Base-by-base conservation (phyloP, 192 early-diverging fungal genomes). In the Phlyctochytrium arcticum region DNA sequence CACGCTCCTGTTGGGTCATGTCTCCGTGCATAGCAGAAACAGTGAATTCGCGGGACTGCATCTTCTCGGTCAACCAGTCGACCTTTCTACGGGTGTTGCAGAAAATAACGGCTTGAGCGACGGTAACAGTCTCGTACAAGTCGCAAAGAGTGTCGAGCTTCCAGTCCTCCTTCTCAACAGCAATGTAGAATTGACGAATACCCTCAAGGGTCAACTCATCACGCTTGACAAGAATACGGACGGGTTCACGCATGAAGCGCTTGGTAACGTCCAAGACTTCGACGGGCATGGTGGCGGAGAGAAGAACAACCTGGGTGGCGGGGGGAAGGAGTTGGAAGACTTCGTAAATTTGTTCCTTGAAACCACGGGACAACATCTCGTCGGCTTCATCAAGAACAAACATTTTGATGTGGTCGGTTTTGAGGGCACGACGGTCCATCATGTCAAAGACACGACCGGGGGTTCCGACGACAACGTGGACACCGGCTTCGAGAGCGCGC, bases 21-120 rank as follows among this genome's bases (percentile, higher is more conserved):
- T 99, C 97, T 75, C 96, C 95, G 87, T 99, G 96, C 71, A 99
- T 93, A 72, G 95, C 92, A 48, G 94, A 94, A 60, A 98, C 95
- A 60, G 95, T 96, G 80, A 98, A 97, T 69, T 90, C 87, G 56
- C 88, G 80, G 59, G 82, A 84, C 62, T 84, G 87, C 75, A 98
- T 88, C 80, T 98, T 92, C 73, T 99, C 96, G 59, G 96, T 98
- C 64, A 99, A 79, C 89, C 92, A 98, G 85, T 99, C 96, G 60
- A 98, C 95, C 89, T 97, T 99, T 86, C 94, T 91, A 72, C 93
- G 87, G 70, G 95, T 98, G 87, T 99, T 99, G 86, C 95, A 96
- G 88, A 98, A 99, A 72, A 99, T 98, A 70, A 99, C 94, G 32
- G 95, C 95, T 84, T 98, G 95, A 63, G 95, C 93, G 75, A 97